Conservation (phyloP, 176 grass and related monocot species). For the Carex scoparia region DNA sequence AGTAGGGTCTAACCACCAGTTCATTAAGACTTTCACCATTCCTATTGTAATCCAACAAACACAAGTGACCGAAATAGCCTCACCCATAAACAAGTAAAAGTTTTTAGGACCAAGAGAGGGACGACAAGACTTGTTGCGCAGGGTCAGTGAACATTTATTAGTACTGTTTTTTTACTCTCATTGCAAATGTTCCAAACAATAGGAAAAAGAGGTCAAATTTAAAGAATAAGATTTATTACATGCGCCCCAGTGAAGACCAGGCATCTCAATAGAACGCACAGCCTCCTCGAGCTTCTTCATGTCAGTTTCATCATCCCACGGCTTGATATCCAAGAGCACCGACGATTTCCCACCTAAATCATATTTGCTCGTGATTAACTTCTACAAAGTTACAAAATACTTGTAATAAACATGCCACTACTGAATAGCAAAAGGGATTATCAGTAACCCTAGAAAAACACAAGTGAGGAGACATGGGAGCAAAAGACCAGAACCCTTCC, state of each 20-base stretch:
- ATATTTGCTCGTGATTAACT: not conserved
- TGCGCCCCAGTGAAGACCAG: slow-evolving; percentile 90
- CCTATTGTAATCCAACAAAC: not conserved
- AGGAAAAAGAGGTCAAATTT: not conserved
- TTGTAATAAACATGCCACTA: not conserved
- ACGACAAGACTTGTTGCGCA: not conserved
- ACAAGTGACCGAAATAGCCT: not conserved
- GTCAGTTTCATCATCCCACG: slow-evolving; percentile 96
- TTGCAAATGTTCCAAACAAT: not conserved
- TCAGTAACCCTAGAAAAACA: not conserved
- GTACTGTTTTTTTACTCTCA: not conserved
- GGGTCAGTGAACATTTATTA: not conserved
- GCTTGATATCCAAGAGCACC: slow-evolving; percentile 83
- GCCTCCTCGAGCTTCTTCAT: slow-evolving; percentile 95
- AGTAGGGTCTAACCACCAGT: not conserved
- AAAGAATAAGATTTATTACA: slow-evolving; percentile 34
- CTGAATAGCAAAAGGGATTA: not conserved
- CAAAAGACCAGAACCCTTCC: not conserved
- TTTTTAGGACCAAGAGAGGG: not conserved
- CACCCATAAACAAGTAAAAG: not conserved
- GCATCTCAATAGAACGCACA: slow-evolving; percentile 66
- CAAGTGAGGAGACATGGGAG: not conserved
- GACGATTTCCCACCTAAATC: slow-evolving; percentile 85
- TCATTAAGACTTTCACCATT: not conserved
- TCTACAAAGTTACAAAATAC: not conserved